Conservation (phyloP, 345 rosid genomes). For the Kernera saxatilis region DNA sequence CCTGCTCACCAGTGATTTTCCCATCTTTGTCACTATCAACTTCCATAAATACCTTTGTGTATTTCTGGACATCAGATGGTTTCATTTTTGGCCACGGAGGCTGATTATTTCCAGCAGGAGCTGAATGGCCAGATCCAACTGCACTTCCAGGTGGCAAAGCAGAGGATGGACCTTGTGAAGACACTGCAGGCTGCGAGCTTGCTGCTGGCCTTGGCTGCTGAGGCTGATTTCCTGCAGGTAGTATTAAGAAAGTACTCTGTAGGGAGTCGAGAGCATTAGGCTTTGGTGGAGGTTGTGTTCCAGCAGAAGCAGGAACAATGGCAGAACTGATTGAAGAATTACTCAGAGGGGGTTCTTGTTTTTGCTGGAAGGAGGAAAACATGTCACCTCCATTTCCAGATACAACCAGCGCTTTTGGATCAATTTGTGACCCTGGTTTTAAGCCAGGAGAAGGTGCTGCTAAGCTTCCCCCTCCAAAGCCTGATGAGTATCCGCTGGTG, state of each 20-base stretch:
- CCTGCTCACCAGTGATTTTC: conserved; percentile 90
- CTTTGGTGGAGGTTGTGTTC: conserved; percentile 47
- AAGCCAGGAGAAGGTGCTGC: conserved; percentile 36
- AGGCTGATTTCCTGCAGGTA: conserved; percentile 52
- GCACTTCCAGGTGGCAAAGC: conserved; percentile 46
- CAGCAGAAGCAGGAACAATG: conserved; percentile 44
- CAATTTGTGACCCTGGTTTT: conserved; percentile 40
- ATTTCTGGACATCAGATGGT: conserved; percentile 82
- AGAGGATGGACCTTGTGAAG: conserved; percentile 50
- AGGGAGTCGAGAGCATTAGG: conserved; percentile 64
- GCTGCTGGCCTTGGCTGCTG: conserved; percentile 44
- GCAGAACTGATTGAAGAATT: conserved; percentile 47
- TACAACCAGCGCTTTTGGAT: conserved; percentile 45
- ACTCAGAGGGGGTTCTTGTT: conserved; percentile 43
- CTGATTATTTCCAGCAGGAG: conserved; percentile 47
- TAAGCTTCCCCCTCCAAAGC: conserved; percentile 37
- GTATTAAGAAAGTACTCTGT: conserved; percentile 60
- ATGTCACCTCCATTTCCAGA: conserved; percentile 70
- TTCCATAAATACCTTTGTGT: conserved; percentile 83
- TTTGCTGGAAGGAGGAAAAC: conserved; percentile 48
- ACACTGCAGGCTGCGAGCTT: conserved; percentile 44
- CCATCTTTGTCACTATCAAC: conserved; percentile 97
- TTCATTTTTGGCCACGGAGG: conserved; percentile 89
- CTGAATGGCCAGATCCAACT: conserved; percentile 47
- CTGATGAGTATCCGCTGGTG: conserved; percentile 38